Base-by-base conservation (phyloP, 805 yeast species). In the Cyberlindnera petersonii region DNA sequence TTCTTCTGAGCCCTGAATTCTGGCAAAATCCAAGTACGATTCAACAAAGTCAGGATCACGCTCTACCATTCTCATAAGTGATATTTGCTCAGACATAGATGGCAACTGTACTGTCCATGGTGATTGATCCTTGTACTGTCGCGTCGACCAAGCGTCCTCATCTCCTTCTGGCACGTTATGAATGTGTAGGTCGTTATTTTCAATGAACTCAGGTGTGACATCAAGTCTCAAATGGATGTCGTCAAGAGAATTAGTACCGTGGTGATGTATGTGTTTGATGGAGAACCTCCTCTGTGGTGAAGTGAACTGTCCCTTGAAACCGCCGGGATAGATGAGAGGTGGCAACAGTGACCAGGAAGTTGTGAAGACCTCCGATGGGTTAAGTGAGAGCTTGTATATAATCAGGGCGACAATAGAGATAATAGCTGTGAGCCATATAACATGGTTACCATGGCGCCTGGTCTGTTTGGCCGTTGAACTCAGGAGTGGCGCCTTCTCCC, bases 31-130 rank as follows among this genome's bases (percentile, higher is more conserved):
- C 32, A 85, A 57, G 55, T 81, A 84, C 3, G 82, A 70, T 53
- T 83, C 88, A 40, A 86, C 64, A 53, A 72, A 75, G 31, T 75
- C 77, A 0, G 89, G 89, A 31, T 66, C 59, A 15, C 82, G 58
- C 26, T 71, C 59, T 2, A 50, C 51, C 47, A 79, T 45, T 36
- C 85, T 56, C 27, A 56, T 61, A 40, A 64, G 40, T 3, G 26
- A 33, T 13, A 55, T 49, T 17, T 50, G 40, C 13, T 54, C 53
- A 49, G 33, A 54, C 7, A 26, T 39, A 22, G 33, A 48, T 7
- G 68, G 64, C 8, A 71, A 55, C 28, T 49, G 33, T 4, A 64
- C 58, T 3, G 60, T 58, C 64, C 69, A 68, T 2, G 76, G 74
- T 20, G 71, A 64, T 43, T 56, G 43, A n/a, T 28, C 53, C 56